Evolutionary conservation across 2,329 filamentous ascomycete species (phyloP), one percentile per base, ranked within the genome.

Genomic region (Alternaria ventricosa): DNA sequence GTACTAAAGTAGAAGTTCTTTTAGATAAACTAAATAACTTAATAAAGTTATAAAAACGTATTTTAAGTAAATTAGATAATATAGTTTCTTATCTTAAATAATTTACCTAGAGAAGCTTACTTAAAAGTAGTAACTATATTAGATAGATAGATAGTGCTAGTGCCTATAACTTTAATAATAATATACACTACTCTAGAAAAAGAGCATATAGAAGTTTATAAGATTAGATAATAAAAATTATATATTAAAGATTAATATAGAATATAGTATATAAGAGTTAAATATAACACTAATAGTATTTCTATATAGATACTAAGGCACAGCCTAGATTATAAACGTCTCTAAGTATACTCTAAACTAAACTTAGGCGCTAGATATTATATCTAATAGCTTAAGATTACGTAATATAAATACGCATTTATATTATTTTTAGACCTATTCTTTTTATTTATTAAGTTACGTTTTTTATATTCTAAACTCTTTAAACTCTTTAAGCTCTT

Each of bases 11-110:
- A n/a, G 41, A 6, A 56, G 36, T n/a, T 22, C 41, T 56, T 46
- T 56, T 45, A 12, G 23, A 56, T n/a, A 25, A 56, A 33, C 54
- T 56, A 18, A 30, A 56, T 27, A n/a, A 56, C 54, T 56, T 56
- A 12, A 56, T 30, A 27, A 4, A 33, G 41, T 25, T 15, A n/a
- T 12, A 56, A 33, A 56, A 56, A 46, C 27, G 12, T n/a, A 45
- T 56, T 30, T 56, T 15, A 57, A 57, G 27, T 27, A 33, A 18
- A 9, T 44, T 47, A 27, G 18, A 56, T 25, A 20, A 45, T 10
- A 41, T 56, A 12, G 36, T 56, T 25, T 56, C 6, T 28, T 18
- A 12, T 56, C 30, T 55, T 25, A 23, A 46, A 23, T 13, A 56
- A 46, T 7, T 7, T 13, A 56, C 11, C 28, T n/a, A 56, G 7